Conservation (phyloP, 441 rosid species). For the Mallotus repandus region DNA sequence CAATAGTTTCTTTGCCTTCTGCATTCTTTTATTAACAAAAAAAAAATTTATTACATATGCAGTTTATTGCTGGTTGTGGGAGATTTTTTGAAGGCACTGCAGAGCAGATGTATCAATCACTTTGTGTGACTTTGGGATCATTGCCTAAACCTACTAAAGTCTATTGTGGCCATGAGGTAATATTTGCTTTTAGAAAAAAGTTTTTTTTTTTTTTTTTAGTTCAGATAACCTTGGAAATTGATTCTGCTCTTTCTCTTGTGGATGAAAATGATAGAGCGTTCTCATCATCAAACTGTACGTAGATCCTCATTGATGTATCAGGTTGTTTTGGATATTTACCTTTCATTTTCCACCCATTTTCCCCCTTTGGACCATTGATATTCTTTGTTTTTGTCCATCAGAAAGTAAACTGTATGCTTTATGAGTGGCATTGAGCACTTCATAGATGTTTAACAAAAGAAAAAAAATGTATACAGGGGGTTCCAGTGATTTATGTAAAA, state of each 20-base stretch:
- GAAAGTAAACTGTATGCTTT: too few species aligned
- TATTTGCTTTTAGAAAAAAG: neutral
- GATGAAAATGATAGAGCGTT: neutral
- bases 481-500: neutral
- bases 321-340: too few species aligned
- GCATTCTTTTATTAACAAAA: too few species aligned
- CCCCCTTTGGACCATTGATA: too few species aligned
- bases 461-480: too few species aligned
- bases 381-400: too few species aligned
- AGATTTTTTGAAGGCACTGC: conserved; percentile 96
- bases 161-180: conserved; percentile 95
- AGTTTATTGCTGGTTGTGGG: conserved; percentile 97
- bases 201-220: neutral
- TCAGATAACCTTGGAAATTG: neutral
- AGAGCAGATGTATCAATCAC: conserved; percentile 89
- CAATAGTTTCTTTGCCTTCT: too few species aligned
- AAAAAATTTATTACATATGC: conserved; percentile 16
- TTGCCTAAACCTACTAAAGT: conserved; percentile 79
- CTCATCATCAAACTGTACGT: neutral
- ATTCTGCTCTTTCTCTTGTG: neutral
- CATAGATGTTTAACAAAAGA: too few species aligned
- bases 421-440: too few species aligned
- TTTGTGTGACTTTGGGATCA: conserved; percentile 79
- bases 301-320: neutral
- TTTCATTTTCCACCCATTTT: too few species aligned